phyloP scores from a whole-genome alignment of 2,329 filamentous ascomycete genomes.

The Dothideomycetes sp. region DNA sequence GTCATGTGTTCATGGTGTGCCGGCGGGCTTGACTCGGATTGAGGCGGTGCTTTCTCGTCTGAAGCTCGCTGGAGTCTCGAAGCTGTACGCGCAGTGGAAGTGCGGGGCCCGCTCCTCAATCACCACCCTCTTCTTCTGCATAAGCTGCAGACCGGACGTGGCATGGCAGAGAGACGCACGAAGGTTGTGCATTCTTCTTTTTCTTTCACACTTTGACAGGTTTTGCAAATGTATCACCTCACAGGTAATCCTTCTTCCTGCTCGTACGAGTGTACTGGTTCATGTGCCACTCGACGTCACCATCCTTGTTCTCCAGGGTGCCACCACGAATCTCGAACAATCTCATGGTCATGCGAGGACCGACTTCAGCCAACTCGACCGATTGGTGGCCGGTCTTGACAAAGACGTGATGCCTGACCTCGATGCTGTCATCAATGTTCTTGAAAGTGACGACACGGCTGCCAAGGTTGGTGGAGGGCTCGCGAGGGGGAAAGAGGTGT shows the following conservation, averaged over 20 bases:
- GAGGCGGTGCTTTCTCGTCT: no score
- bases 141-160: no score
- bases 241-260: slow-evolving; percentile 92
- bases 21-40: no score
- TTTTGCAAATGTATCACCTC: no score
- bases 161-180: no score
- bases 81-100: no score
- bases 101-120: no score
- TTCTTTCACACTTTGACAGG: no score
- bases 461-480: slow-evolving; percentile 70
- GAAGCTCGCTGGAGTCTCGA: no score
- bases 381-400: slow-evolving; percentile 84
- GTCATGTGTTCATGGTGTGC: no score
- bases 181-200: no score
- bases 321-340: slow-evolving; percentile 87
- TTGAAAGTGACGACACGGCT: slow-evolving; percentile 87
- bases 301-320: slow-evolving; percentile 86
- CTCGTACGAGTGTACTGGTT: slow-evolving; percentile 91
- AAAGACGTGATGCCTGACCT: slow-evolving; percentile 89
- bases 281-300: slow-evolving; percentile 92
- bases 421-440: slow-evolving; percentile 78
- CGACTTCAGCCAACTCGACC: slow-evolving; percentile 80
- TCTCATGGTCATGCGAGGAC: slow-evolving; percentile 94
- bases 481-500: slow-evolving; percentile 85
- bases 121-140: no score